These are phyloP conservation scores for Aschersonia sp. DNA, from an alignment of 2,329 filamentous ascomycete species.

Conservation along the genomic window DNA sequence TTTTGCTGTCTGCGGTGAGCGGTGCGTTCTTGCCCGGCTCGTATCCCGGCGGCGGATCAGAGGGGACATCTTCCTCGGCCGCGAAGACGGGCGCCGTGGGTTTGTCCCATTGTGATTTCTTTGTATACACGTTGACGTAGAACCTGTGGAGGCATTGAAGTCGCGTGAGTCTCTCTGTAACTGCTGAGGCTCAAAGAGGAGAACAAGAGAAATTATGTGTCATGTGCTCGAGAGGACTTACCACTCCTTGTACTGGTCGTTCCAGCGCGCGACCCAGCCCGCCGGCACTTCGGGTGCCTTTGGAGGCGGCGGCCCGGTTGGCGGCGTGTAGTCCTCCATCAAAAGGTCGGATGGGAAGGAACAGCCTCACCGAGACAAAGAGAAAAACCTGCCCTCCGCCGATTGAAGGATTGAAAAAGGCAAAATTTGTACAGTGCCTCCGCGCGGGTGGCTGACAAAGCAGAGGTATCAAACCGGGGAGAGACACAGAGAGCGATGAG, in stretches of 20 bases:
- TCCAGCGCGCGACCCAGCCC: conserved; percentile 77
- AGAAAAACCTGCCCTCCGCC: background rate
- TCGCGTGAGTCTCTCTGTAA: background rate
- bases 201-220: conserved; percentile 5
- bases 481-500: too few species aligned
- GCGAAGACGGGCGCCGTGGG: conserved; percentile 55
- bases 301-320: conserved; percentile 40
- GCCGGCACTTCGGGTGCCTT: conserved; percentile 45
- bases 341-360: background rate
- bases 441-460: too few species aligned
- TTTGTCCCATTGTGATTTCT: conserved; percentile 80
- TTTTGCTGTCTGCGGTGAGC: conserved; percentile 42
- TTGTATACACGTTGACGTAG: conserved; percentile 80
- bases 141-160: conserved; percentile 41
- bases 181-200: background rate
- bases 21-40: conserved; percentile 23
- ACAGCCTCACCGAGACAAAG: background rate
- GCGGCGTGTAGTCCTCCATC: conserved; percentile 42
- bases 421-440: too few species aligned
- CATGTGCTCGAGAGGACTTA: conserved; percentile 11
- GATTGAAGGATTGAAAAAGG: background rate
- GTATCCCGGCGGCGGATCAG: conserved; percentile 57
- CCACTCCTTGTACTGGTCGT: conserved; percentile 81
- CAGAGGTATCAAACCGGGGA: too few species aligned
- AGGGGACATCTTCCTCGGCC: conserved; percentile 25